Base-by-base conservation (phyloP, 2,329 filamentous ascomycete genomes). In the Scopulariopsis brevicaulis region DNA sequence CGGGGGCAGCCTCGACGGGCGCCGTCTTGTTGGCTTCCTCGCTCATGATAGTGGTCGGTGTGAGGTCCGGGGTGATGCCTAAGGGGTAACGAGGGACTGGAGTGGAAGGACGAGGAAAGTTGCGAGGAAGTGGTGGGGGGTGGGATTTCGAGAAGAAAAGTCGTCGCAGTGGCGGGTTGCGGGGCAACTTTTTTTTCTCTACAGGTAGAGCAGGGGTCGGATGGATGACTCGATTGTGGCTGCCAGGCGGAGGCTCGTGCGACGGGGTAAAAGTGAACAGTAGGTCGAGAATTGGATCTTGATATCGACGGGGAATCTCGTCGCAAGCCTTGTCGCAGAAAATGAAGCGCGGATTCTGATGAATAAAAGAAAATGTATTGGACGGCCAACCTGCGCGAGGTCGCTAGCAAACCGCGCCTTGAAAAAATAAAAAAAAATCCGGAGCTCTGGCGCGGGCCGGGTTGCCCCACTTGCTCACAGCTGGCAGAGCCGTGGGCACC, bases 1-100 rank as follows among this genome's bases (percentile, higher is more conserved):
- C 48, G 20, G 58, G 43, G 35, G 55, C 57, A 43, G 58, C 56
- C 60, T 61, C 60, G 53, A 57, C 57, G 32, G 60, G 54, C 58
- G 34, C 37, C n/a, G 48, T 15, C 50, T 54, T 57, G n/a, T 53
- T 59, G 12, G 20, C 28, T 54, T 51, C 53, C 20, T 59, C 50
- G 35, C n/a, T 54, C 51, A 56, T 58, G 15, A 50, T 60, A 32
- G 25, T 14, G 7, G 37, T 52, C 34, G 28, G 37, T 8, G 6
- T n/a, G 34, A 28, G 32, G 20, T 53, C 35, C 37, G 55, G 50
- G 52, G 51, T 57, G 55, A 59, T 50, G 12, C 20, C 25, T 55
- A 57, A 40, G 55, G 55, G 55, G 59, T 12, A 56, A 53, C 56
- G 54, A 60, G 55, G 57, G 59, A 53, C 56, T 40, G 54, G 59